Conservation (phyloP, 495 filamentous ascomycete genomes). For the Rusavskia elegans region DNA sequence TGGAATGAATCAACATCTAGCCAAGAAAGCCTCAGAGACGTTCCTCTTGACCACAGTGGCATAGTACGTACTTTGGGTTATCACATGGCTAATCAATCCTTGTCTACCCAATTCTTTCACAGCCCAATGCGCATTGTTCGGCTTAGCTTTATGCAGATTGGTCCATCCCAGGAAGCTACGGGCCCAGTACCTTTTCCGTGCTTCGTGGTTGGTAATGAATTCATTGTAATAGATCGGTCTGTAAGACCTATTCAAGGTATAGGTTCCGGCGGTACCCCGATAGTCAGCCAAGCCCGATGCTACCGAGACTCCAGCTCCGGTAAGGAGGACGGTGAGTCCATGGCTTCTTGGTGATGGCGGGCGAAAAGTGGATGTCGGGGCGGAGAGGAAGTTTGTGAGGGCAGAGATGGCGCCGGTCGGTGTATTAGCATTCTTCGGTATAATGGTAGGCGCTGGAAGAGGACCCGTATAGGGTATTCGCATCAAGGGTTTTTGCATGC, state of each 20-base stretch:
- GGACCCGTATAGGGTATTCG: constrained; percentile 83
- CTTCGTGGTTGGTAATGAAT: constrained; percentile 67
- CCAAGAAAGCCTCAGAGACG: neutral
- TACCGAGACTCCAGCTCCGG: constrained; percentile 87
- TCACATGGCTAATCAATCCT: constrained; percentile 56
- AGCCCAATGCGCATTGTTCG: constrained; percentile 68
- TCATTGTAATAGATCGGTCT: constrained; percentile 88
- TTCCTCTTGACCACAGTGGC: neutral
- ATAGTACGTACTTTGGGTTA: constrained; percentile 54
- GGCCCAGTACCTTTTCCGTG: constrained; percentile 91
- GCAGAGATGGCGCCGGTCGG: constrained; percentile 60
- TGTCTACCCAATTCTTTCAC: constrained; percentile 51
- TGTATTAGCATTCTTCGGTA: constrained; percentile 53
- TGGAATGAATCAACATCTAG: constrained; percentile 88
- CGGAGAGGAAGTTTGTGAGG: constrained; percentile 54
- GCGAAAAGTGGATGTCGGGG: constrained; percentile 31
- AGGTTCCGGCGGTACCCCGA: constrained; percentile 76
- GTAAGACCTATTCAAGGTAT: constrained; percentile 76
- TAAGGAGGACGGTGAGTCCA: constrained; percentile 55
- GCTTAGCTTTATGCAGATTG: constrained; percentile 54
- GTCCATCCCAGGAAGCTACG: constrained; percentile 88
- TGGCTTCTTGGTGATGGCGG: constrained; percentile 32
- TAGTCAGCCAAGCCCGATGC: constrained; percentile 90
- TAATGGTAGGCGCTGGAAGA: constrained; percentile 60
- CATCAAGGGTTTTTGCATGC: constrained; percentile 55